Conservation (phyloP, 495 filamentous ascomycete genomes). For the Daldinia loculata region DNA sequence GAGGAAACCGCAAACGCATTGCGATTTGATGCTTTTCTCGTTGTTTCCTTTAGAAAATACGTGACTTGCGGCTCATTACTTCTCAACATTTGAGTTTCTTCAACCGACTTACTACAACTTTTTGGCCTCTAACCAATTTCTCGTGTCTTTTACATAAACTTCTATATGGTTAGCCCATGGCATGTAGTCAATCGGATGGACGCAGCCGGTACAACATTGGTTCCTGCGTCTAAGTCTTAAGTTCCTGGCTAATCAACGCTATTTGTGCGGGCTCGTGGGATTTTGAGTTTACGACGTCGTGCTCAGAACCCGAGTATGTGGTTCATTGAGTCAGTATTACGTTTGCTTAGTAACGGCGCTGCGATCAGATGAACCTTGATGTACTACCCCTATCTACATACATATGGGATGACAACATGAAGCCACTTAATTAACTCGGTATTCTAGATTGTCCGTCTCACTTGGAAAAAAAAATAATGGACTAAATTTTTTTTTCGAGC, state of each 20-base stretch:
- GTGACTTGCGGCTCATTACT: neutral
- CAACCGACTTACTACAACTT: neutral
- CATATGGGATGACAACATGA: neutral
- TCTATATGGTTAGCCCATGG: neutral
- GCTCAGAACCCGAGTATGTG: conserved; percentile 17
- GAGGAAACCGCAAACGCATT: neutral
- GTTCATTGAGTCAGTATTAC: conserved; percentile 4
- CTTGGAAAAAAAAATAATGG: neutral
- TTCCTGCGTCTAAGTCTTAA: conserved; percentile 20
- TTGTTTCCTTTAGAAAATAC: neutral
- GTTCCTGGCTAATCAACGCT: conserved; percentile 15
- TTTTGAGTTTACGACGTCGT: neutral
- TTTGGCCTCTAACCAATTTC: neutral
- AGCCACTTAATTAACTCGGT: neutral
- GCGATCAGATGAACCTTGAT: neutral
- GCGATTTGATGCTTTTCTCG: conserved; percentile 3
- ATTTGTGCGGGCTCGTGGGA: neutral
- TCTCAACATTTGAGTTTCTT: neutral
- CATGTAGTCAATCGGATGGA: neutral
- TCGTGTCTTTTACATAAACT: neutral
- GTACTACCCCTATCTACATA: neutral
- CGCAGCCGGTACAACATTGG: conserved; percentile 1
- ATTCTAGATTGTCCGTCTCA: neutral
- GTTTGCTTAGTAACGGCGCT: conserved; percentile 2
- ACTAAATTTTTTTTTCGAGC: neutral